These are phyloP conservation scores for Thielaviopsis punctulata DNA, from an alignment of 2,329 filamentous ascomycete genomes.

Conservation along the genomic window DNA sequence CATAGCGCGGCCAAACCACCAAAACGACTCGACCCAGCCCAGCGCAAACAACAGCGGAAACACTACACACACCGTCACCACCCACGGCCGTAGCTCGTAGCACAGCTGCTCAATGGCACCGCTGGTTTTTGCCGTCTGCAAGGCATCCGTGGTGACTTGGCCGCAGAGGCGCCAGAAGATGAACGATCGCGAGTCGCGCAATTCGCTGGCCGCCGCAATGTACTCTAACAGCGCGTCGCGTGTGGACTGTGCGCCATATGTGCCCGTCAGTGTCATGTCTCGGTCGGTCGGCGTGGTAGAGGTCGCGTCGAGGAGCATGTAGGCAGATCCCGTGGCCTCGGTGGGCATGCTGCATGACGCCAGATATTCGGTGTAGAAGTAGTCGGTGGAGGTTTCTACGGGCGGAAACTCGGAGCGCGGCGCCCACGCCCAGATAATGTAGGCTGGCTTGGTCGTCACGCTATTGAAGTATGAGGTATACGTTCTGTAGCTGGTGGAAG, in stretches of 20 bases:
- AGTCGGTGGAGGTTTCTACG: background rate
- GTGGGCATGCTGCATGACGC: background rate
- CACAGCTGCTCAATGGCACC: background rate
- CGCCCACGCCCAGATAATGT: background rate
- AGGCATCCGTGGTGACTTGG: background rate
- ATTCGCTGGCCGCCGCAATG: background rate
- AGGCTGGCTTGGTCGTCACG: background rate
- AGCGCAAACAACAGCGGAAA: constrained; percentile 18
- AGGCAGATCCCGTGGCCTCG: background rate
- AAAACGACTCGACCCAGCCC: constrained; percentile 18
- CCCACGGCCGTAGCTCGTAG: background rate
- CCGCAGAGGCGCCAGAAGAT: background rate
- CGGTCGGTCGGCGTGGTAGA: background rate
- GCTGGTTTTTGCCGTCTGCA: background rate
- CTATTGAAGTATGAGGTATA: background rate
- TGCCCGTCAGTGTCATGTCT: background rate
- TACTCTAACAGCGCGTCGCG: background rate
- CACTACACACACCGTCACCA: constrained; percentile 16
- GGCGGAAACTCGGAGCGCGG: background rate
- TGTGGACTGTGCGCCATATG: background rate
- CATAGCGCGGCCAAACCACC: constrained; percentile 20
- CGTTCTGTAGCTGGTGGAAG: background rate
- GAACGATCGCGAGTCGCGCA: background rate
- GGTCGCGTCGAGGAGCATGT: background rate
- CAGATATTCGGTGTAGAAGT: background rate